Base-by-base conservation (phyloP, 2,329 filamentous ascomycete genomes). In the Talaromyces sp. region DNA sequence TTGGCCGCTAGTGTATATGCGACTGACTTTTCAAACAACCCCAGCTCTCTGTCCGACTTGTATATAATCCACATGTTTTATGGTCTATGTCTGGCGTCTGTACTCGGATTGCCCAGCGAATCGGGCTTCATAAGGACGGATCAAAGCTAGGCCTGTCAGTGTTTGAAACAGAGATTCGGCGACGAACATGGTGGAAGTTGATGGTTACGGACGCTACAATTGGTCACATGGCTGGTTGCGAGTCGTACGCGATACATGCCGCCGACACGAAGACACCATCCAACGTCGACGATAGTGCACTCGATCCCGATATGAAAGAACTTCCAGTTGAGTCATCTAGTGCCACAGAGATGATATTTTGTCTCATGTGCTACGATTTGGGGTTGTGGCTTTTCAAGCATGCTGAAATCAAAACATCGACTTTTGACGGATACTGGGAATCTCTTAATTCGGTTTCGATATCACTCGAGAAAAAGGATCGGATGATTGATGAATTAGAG, bases 131-230 rank as follows among this genome's bases (percentile, higher is more conserved):
- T 63, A 81, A 84, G 12, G 87, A 89, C 63, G 86, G 85, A 40
- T 81, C 83, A 63, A 72, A 75, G 18, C 76, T 87, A 5, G 82
- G 82, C 1, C 76, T 89, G 1, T 78, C 82, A 0, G 84, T 86
- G 0, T 88, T 88, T 66, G 86, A 89, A 67, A 83, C 83, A 2
- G 86, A 90, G 69, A 89, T 89, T 79, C 81, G 87, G n/a, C 78
- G 87, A 51, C 79, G 87, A 6, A 78, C 89, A 23, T 90, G 87
- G 87, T 88, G 85, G 86, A 82, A 85, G 68, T 81, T 89, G 30
- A 78, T 86, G 56, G 76, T 87, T 60, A 77, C 85, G 58, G 85
- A 88, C 64, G 77, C 81, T 51, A 83, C 84, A 65, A 82, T 82
- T 60, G 85, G 84, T 50, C 73, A 87, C 61, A 76, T 84, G 61